Evolutionary conservation across 805 yeast genomes (phyloP).

Genomic region (Monosporozyma aquatica): DNA sequence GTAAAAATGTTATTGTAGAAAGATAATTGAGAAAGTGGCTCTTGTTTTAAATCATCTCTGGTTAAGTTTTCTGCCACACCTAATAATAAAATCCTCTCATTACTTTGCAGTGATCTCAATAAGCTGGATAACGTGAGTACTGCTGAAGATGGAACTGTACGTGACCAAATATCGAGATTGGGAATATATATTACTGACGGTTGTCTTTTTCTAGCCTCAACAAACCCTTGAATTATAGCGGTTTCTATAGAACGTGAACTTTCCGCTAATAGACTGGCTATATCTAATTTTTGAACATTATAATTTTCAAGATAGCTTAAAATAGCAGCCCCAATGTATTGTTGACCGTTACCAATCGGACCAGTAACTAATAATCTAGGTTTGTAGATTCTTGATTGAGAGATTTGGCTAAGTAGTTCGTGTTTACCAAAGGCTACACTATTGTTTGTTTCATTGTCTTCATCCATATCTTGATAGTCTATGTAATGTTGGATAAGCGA

Average conservation of each 20-base stretch:
- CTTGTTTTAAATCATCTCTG: slow-evolving; percentile 32
- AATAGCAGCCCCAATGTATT: slow-evolving; percentile 73
- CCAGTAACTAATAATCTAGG: slow-evolving; percentile 79
- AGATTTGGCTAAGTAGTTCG: slow-evolving; percentile 44
- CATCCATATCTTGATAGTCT: slow-evolving; percentile 27
- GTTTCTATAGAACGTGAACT: slow-evolving; percentile 76
- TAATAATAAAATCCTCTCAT: slow-evolving; percentile 64
- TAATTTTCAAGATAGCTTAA: slow-evolving; percentile 79
- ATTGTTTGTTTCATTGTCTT: slow-evolving; percentile 15
- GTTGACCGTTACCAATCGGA: slow-evolving; percentile 73
- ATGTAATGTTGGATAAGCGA: slow-evolving; percentile 29
- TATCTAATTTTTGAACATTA: slow-evolving; percentile 77
- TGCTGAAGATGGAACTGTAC: slow-evolving; percentile 58
- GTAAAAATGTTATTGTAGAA: slow-evolving; percentile 38
- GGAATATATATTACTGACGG: slow-evolving; percentile 84
- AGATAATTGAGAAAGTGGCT: slow-evolving; percentile 13
- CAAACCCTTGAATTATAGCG: slow-evolving; percentile 68
- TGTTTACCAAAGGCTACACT: slow-evolving; percentile 43
- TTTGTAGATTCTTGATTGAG: slow-evolving; percentile 58
- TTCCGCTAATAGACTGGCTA: slow-evolving; percentile 69
- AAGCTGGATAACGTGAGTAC: slow-evolving; percentile 63
- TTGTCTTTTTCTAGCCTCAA: slow-evolving; percentile 81
- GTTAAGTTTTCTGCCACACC: slow-evolving; percentile 56
- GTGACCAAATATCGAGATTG: slow-evolving; percentile 67
- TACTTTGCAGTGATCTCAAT: slow-evolving; percentile 56